Base-by-base conservation (phyloP, 148 eudicot species). In the Gaultheria prostrata region DNA sequence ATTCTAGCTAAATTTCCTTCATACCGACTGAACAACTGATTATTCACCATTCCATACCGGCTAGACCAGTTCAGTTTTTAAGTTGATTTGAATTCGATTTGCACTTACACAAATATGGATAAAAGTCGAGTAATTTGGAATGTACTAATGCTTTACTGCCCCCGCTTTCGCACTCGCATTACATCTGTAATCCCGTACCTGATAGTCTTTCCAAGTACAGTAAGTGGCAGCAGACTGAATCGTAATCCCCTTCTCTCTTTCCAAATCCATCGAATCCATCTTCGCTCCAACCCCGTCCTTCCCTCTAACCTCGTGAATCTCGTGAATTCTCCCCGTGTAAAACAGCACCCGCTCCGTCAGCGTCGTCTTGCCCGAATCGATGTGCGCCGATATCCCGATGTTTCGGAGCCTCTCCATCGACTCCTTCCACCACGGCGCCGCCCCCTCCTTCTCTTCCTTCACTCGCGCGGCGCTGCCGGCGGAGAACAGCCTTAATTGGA, bases 231-330 rank as follows among this genome's bases (percentile, higher is more conserved):
- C 98, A 72, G 98, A 94, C 81, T 94, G 98, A n/a, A 43, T 1
- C 46, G 46, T 43, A 43, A 43, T 43, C 46, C 46, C 46, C 46
- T 43, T 43, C 46, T 43, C 46, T 43, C 46, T 43, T 4, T 43
- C 99, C 88, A 96, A 92, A 87, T 96, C 98, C 99, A 96, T 96
- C 6, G 98, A 93, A 84, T 96, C 99, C 97, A 94, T 96, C 89
- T 94, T 96, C 18, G 99, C 98, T 2, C 99, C 99, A 6, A 96
- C 95, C 2, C 98, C 98, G 84, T 94, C 98, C 70, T 90, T 88
- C 39, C 99, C 99, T 72, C 99, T 85, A 18, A 96, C 99, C 87
- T 96, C 99, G 65, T 96, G 99, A 61, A 96, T 96, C 90, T 96
- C 98, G 74, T 94, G 99, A 73, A 96, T 96, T 87, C 90, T 80